Percentiles rank a stretch among this genome's conserved stretches.
Evolutionary conservation across 2,329 filamentous ascomycete species (phyloP).

Genomic region (Alternaria ethzedia): DNA sequence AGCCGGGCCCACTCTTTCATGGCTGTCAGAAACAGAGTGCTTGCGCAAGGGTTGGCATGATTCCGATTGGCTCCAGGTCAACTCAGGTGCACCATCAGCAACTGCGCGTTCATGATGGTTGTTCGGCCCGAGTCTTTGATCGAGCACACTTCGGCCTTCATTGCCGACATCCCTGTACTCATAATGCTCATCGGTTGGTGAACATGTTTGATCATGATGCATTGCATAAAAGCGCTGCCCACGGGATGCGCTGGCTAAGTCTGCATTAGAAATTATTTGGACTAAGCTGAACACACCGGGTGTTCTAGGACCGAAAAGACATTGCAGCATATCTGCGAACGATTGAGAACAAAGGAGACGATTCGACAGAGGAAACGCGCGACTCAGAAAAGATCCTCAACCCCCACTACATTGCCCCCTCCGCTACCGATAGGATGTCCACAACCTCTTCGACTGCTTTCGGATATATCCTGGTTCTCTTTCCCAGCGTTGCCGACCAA

Average conservation of each 20-base stretch:
- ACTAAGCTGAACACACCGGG: neutral
- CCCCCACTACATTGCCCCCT: constrained; percentile 12
- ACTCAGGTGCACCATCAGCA: neutral
- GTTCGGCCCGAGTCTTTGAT: neutral
- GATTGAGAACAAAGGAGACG: neutral
- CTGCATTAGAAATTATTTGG: neutral
- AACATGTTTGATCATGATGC: neutral
- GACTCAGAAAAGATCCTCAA: constrained; percentile 28
- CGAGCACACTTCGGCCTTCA: neutral
- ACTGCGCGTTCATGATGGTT: neutral
- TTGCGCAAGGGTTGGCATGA: neutral
- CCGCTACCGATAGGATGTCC: constrained; percentile 20
- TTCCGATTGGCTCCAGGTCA: neutral
- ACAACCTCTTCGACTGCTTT: constrained; percentile 18
- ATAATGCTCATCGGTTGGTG: neutral
- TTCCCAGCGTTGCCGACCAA: constrained; percentile 23
- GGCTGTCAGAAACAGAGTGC: neutral
- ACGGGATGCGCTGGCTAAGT: neutral
- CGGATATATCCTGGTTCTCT: neutral
- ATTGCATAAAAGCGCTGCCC: neutral
- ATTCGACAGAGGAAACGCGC: neutral
- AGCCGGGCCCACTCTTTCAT: neutral
- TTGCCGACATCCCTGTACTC: neutral
- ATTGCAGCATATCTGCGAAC: neutral
- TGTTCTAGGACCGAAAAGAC: neutral